Conservation (phyloP, 495 filamentous ascomycete species). For the Trichoderma gamsii region DNA sequence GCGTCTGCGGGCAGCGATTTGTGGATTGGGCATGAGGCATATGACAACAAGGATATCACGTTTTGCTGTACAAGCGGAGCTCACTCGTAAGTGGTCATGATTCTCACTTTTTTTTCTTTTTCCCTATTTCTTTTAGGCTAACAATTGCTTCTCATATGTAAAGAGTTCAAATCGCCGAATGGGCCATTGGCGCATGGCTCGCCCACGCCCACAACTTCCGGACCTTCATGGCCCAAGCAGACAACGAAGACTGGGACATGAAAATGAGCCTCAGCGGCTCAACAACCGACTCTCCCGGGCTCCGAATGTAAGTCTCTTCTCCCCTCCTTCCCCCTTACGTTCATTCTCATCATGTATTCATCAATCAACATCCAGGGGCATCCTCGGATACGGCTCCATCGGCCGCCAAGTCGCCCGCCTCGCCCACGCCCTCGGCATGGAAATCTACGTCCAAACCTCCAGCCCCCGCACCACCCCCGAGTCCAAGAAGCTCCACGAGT, state of each 20-base stretch:
- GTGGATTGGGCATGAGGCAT: slow-evolving; percentile 48
- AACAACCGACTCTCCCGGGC: slow-evolving; percentile 24
- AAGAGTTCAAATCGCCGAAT: slow-evolving; percentile 35
- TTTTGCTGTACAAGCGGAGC: slow-evolving; percentile 56
- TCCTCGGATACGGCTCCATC: slow-evolving; percentile 39
- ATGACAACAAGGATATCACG: slow-evolving; percentile 52
- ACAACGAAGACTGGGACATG: slow-evolving; percentile 16
- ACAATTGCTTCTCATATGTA: slow-evolving; percentile 21
- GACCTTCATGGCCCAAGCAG: not conserved
- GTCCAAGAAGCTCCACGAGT: slow-evolving; percentile 55
- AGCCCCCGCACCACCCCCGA: slow-evolving; percentile 48
- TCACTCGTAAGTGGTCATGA: slow-evolving; percentile 22
- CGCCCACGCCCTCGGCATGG: slow-evolving; percentile 67
- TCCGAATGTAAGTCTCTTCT: slow-evolving; percentile 28
- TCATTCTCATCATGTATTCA: not conserved
- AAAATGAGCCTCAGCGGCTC: slow-evolving; percentile 16
- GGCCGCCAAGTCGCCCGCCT: slow-evolving; percentile 69
- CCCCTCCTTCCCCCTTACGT: no score
- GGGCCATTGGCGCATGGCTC: slow-evolving; percentile 38
- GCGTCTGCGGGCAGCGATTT: slow-evolving; percentile 64
- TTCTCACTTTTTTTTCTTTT: not conserved
- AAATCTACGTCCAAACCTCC: slow-evolving; percentile 76
- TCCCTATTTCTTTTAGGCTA: slow-evolving; percentile 3
- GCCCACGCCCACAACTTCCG: slow-evolving; percentile 26
- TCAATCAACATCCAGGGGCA: slow-evolving; percentile 24